Conservation (phyloP, 2,329 filamentous ascomycete species). For the Cercospora zeae-maydis region DNA sequence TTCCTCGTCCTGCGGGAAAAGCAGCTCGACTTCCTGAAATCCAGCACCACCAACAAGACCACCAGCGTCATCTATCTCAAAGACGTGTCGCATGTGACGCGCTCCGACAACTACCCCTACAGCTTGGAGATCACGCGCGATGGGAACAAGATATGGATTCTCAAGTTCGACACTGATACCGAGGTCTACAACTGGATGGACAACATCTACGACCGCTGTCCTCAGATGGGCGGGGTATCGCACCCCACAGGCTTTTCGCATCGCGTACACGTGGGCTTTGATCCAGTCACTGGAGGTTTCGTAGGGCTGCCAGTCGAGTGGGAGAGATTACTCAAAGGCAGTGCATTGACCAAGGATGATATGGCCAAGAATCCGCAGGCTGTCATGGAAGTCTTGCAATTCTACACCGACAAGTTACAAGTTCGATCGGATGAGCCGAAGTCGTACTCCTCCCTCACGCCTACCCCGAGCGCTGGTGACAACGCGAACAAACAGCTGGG, state of each 20-base stretch:
- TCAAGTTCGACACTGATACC: constrained; percentile 91
- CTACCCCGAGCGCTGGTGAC: constrained; percentile 57
- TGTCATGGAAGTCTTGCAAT: constrained; percentile 75
- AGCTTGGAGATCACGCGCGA: constrained; percentile 95
- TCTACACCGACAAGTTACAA: constrained; percentile 75
- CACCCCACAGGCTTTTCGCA: constrained; percentile 98
- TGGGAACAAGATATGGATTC: constrained; percentile 78
- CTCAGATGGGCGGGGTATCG: constrained; percentile 95
- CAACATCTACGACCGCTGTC: constrained; percentile 92
- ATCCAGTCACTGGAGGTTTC: constrained; percentile 91
- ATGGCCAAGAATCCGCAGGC: constrained; percentile 86
- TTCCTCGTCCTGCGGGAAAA: constrained; percentile 90
- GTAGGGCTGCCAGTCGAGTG: constrained; percentile 92
- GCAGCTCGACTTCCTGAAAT: constrained; percentile 91
- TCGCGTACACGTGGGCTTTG: constrained; percentile 94
- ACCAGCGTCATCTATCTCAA: constrained; percentile 80
- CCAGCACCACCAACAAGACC: constrained; percentile 73
- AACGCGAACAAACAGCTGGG: constrained; percentile 49
- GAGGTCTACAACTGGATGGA: constrained; percentile 99
- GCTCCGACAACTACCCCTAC: constrained; percentile 85
- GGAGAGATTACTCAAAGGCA: constrained; percentile 93
- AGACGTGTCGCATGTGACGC: constrained; percentile 83
- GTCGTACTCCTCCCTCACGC: constrained; percentile 64
- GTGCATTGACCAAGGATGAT: constrained; percentile 96
- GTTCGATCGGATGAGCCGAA: constrained; percentile 70